Base-by-base conservation (phyloP, 1,284 basidiomycete genomes). In the Apiotrichum montevideense region DNA sequence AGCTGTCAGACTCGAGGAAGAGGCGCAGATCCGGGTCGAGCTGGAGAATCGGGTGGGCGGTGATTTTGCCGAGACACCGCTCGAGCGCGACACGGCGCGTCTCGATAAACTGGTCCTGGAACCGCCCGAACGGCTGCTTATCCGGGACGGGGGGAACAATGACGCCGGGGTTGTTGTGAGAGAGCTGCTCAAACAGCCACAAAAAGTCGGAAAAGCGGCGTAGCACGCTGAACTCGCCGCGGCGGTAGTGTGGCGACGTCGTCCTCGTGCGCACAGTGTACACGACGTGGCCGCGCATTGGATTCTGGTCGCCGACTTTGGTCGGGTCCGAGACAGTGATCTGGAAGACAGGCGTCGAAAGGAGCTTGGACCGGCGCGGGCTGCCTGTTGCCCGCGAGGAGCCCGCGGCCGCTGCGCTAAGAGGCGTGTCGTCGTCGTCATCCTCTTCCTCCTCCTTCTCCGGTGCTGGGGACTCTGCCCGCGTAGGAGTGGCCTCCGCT, bases 121-220 rank as follows among this genome's bases (percentile, higher is more conserved):
- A 97, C 15, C 94, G 83, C 64, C 79, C 90, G 66, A 96, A 90
- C 0, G 90, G 80, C 63, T 88, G 92, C 80, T 99, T 99, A 75
- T 95, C 95, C 0, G 95, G 95, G 1, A 90, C 89, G 0, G 95
- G 94, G 4, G 95, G 96, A 0, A 99, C 90, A 49, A 98, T 88
- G 4, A 98, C 92, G 3, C 95, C 96, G 1, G 96, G 94, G 69
- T 98, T 98, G 78, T 97, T 98, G 66, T 80, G 73, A 0, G 87
- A 87, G 1, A 99, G 81, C 0, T 87, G 86, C 67, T 95, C 93
- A 72, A 90, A 96, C 0, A 99, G 78, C 95, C 96, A 98, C 21
- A 97, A 81, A 71, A 98, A 99, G 75, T 99, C 96, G 21, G 89
- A 91, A 76, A 96, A 99, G 29, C 95, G 86, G 15, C 95, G 84